These are phyloP conservation scores for Penicillium taxi DNA, from an alignment of 495 filamentous ascomycete species.

Conservation along the genomic window DNA sequence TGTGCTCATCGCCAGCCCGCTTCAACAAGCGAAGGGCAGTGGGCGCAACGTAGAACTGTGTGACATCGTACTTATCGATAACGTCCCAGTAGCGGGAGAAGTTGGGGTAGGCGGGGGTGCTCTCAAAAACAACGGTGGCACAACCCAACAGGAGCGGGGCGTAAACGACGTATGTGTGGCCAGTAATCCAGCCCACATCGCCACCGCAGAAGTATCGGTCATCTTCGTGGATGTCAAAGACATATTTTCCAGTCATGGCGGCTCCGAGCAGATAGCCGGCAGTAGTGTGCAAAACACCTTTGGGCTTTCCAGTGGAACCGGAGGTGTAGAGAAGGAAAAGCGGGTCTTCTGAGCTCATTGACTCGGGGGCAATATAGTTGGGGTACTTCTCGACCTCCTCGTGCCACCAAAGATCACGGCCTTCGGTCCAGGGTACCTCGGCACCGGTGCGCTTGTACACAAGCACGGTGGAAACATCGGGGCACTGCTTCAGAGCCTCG, in stretches of 20 bases:
- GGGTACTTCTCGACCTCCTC: slow-evolving; percentile 97
- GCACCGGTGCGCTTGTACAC: slow-evolving; percentile 95
- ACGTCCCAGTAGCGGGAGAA: slow-evolving; percentile 99
- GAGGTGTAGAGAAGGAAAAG: slow-evolving; percentile 98
- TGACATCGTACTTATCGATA: slow-evolving; percentile 87
- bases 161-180: slow-evolving; percentile 99
- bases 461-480: slow-evolving; percentile 74
- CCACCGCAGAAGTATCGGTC: slow-evolving; percentile 96
- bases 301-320: slow-evolving; percentile 95
- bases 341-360: slow-evolving; percentile 88
- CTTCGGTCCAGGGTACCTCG: slow-evolving; percentile 82
- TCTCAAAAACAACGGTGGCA: slow-evolving; percentile 96
- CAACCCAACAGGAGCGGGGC: slow-evolving; percentile 88
- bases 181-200: slow-evolving; percentile 98
- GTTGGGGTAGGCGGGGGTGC: slow-evolving; percentile 93
- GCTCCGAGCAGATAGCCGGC: slow-evolving; percentile 90
- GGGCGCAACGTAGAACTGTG: slow-evolving; percentile 97
- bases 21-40: slow-evolving; percentile 90
- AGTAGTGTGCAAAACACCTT: slow-evolving; percentile 98
- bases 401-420: slow-evolving; percentile 96
- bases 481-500: slow-evolving; percentile 95
- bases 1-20: slow-evolving; percentile 86
- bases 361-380: slow-evolving; percentile 75
- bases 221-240: slow-evolving; percentile 93
- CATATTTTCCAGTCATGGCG: slow-evolving; percentile 91